Evolutionary conservation across 2,329 filamentous ascomycete species (phyloP).

Genomic region (Colletotrichum incanum): DNA sequence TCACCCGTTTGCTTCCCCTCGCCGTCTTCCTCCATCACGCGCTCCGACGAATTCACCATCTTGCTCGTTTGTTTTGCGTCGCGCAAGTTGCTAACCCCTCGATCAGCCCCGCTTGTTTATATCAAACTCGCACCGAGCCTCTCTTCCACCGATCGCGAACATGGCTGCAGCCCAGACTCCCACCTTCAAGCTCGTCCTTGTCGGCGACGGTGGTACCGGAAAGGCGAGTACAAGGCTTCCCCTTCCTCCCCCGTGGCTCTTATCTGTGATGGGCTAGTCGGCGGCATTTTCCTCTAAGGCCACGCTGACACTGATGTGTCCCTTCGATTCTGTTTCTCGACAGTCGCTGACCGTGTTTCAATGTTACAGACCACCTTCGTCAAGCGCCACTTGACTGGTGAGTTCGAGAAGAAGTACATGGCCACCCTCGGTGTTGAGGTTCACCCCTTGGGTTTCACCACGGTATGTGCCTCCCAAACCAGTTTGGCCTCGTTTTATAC

Average conservation of each 20-base stretch:
- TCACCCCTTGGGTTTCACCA: conserved; percentile 97
- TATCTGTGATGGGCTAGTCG: background rate
- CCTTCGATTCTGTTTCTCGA: background rate
- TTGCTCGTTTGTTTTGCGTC: conserved; percentile 9
- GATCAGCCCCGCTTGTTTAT: conserved; percentile 63
- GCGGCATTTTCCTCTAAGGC: background rate
- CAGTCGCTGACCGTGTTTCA: conserved; percentile 45
- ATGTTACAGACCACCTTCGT: conserved; percentile 92
- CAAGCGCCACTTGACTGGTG: conserved; percentile 99
- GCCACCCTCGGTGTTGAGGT: conserved; percentile 99
- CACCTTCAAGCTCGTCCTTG: conserved; percentile 99
- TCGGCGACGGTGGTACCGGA: conserved; percentile 98
- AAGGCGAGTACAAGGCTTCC: conserved; percentile 74
- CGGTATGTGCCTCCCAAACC: conserved; percentile 75
- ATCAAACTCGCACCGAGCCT: conserved; percentile 52
- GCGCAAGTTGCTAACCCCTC: conserved; percentile 41
- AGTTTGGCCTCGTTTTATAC: conserved; percentile 18
- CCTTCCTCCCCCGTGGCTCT: background rate
- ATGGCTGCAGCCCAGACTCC: conserved; percentile 81
- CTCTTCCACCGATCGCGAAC: conserved; percentile 51
- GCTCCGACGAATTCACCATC: conserved; percentile 30
- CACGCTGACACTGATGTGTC: background rate
- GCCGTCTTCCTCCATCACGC: conserved; percentile 39
- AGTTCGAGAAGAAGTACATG: conserved; percentile 99
- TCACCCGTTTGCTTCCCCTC: conserved; percentile 5